These are phyloP conservation scores for Phytophthora litchii DNA, from an alignment of 352 stramenopile genomes.

Conservation along the genomic window DNA sequence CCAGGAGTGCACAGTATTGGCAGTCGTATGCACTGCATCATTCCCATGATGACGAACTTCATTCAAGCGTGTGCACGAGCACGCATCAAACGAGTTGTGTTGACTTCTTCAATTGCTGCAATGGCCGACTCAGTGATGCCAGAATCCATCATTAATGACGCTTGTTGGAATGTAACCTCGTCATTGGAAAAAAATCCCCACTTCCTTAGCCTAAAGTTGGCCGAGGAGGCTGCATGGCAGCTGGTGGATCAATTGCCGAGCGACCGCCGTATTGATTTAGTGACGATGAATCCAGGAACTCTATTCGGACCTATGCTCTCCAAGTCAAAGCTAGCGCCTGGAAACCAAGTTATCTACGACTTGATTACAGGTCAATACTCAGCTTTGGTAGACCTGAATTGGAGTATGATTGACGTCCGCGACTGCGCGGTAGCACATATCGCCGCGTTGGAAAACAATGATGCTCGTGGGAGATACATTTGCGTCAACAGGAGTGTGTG, in stretches of 20 bases:
- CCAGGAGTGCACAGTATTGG: conserved; percentile 89
- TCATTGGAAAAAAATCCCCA: conserved; percentile 86
- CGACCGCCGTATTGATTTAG: conserved; percentile 83
- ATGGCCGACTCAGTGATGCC: conserved; percentile 84
- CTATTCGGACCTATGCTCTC: conserved; percentile 83
- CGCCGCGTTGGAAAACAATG: conserved; percentile 81
- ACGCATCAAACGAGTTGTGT: conserved; percentile 82
- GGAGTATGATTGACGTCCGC: conserved; percentile 86
- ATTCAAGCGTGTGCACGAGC: conserved; percentile 85
- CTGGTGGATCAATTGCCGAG: conserved; percentile 86
- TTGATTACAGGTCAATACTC: conserved; percentile 88
- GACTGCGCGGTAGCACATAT: conserved; percentile 86
- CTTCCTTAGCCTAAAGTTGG: conserved; percentile 88
- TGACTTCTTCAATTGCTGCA: conserved; percentile 86
- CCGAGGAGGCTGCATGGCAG: conserved; percentile 87
- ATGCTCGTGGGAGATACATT: conserved; percentile 85
- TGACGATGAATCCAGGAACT: conserved; percentile 88
- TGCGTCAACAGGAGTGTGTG: conserved; percentile 85
- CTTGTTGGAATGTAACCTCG: conserved; percentile 87
- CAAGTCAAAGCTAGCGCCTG: conserved; percentile 82
- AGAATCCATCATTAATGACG: conserved; percentile 85
- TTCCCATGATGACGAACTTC: conserved; percentile 93
- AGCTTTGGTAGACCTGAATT: conserved; percentile 88
- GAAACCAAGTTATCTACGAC: conserved; percentile 90
- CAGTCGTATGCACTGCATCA: conserved; percentile 91